Percentiles rank a stretch among this genome's conserved stretches.
phyloP scores from a whole-genome alignment of 83 land plant genomes.

The Isoetes engelmannii region DNA sequence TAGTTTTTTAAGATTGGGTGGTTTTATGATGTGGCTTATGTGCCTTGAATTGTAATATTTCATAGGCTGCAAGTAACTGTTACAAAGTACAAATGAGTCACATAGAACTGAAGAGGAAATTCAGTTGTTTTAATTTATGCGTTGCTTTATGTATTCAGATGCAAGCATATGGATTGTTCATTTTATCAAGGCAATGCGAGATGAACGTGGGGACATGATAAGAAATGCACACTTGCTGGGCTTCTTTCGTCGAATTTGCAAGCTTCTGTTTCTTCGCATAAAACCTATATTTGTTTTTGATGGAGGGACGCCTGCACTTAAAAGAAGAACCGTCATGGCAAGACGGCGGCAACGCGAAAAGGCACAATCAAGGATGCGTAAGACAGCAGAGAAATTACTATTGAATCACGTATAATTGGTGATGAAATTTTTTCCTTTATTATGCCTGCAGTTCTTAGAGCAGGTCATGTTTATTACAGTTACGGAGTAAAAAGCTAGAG shows the following conservation, averaged over 20 bases:
- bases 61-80: no score
- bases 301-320: slow-evolving; percentile 93
- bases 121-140: no score
- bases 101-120: no score
- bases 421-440: background rate
- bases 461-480: slow-evolving; percentile 25
- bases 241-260: slow-evolving; percentile 94
- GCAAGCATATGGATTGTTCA: slow-evolving; percentile 99
- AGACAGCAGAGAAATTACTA: slow-evolving; percentile 95
- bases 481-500: slow-evolving; percentile 67
- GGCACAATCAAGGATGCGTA: slow-evolving; percentile 84
- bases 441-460: no score
- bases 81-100: no score
- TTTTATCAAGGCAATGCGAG: slow-evolving; percentile 99
- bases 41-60: no score
- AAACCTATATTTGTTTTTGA: slow-evolving; percentile 97
- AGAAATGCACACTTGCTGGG: slow-evolving; percentile 90
- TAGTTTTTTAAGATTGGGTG: no score
- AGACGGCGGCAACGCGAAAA: slow-evolving; percentile 85
- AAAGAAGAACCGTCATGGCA: slow-evolving; percentile 83
- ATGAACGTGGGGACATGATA: slow-evolving; percentile 97
- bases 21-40: no score
- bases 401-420: slow-evolving; percentile 60
- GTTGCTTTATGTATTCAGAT: slow-evolving; percentile 37
- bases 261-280: slow-evolving; percentile 73